Evolutionary conservation across 2,329 filamentous ascomycete genomes (phyloP).

Genomic region (Epichloe scottii): DNA sequence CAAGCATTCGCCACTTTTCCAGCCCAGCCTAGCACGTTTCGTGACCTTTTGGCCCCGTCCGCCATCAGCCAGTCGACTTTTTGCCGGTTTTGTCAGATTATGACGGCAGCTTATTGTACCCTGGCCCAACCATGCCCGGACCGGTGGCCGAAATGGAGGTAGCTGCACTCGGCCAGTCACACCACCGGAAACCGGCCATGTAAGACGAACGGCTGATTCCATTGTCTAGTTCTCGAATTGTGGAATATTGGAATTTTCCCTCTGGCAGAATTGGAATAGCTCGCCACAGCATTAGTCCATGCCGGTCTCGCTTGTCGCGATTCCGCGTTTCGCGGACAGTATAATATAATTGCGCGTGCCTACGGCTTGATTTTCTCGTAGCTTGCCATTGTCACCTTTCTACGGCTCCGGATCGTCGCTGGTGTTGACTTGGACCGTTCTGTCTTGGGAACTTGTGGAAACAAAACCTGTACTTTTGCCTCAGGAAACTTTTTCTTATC

Average conservation of each 20-base stretch:
- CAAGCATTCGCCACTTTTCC: not conserved
- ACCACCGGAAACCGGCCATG: slow-evolving; percentile 4
- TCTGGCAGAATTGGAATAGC: not conserved
- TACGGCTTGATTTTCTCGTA: not conserved
- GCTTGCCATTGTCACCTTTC: not conserved
- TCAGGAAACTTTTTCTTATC: not conserved
- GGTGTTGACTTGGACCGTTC: not conserved
- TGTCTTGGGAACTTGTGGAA: not conserved
- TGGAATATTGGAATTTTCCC: not conserved
- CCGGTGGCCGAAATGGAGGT: slow-evolving; percentile 7
- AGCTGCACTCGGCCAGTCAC: not conserved
- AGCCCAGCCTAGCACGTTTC: not conserved
- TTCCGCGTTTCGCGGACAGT: not conserved
- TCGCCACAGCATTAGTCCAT: not conserved
- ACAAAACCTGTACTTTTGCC: not conserved
- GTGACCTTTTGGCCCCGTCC: not conserved
- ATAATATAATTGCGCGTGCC: slow-evolving; percentile 1
- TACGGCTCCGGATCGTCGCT: not conserved
- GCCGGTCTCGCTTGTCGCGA: not conserved
- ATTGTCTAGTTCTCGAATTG: not conserved
- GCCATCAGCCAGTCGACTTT: not conserved
- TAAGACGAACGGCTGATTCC: not conserved
- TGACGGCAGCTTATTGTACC: not conserved
- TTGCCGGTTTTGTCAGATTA: not conserved
- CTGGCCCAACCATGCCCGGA: not conserved